Evolutionary conservation across 2,329 filamentous ascomycete genomes (phyloP).

Genomic region (Exserohilum turcica): DNA sequence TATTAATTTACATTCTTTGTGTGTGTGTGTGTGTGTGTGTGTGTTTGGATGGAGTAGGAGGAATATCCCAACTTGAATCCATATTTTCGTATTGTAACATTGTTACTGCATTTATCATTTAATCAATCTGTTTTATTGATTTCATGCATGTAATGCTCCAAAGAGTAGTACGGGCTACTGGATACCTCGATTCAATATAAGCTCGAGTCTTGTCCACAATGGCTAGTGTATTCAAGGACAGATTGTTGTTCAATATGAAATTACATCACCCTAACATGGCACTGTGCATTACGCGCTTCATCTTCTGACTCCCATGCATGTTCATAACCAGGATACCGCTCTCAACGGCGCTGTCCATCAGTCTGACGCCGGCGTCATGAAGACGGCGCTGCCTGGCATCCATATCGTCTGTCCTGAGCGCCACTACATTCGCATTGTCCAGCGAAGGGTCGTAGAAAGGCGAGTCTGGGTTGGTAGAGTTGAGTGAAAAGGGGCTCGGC

Average conservation of each 20-base stretch:
- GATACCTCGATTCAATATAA: not conserved
- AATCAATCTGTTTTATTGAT: too few species aligned
- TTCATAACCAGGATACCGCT: constrained; percentile 7
- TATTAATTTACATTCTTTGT: too few species aligned
- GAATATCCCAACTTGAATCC: too few species aligned
- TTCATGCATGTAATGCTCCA: too few species aligned
- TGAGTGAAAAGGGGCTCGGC: constrained; percentile 40
- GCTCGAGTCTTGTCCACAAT: too few species aligned
- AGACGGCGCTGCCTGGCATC: not conserved
- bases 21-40: too few species aligned
- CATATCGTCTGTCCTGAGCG: not conserved
- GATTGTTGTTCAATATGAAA: not conserved
- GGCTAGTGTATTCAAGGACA: too few species aligned
- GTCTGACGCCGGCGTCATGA: not conserved
- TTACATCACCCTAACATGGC: not conserved
- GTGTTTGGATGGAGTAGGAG: too few species aligned
- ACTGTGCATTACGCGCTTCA: not conserved
- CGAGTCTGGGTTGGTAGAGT: constrained; percentile 48
- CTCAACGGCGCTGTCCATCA: constrained; percentile 8
- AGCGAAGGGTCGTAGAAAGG: constrained; percentile 31
- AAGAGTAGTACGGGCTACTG: too few species aligned
- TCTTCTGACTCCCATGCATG: constrained; percentile 9
- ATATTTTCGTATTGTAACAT: not conserved
- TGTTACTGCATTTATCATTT: not conserved
- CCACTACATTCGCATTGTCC: not conserved